Conservation (phyloP, 768 basidiomycete species). For the Pleurotus citrinopileatus region DNA sequence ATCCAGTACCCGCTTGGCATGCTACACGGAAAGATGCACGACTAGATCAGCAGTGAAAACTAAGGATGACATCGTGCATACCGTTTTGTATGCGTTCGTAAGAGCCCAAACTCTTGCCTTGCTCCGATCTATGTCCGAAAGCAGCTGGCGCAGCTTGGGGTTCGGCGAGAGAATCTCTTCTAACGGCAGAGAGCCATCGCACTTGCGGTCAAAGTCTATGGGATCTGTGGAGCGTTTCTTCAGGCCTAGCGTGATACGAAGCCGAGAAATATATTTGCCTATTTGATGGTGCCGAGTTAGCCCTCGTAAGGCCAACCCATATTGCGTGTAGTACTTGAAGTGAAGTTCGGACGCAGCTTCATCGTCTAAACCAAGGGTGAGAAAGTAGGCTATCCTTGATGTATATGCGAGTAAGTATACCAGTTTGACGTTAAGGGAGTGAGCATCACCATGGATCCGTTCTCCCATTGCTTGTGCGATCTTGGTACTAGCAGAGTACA, state of each 20-base stretch:
- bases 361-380: conserved; percentile 62
- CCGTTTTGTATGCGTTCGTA: conserved; percentile 80
- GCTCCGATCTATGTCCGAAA: conserved; percentile 75
- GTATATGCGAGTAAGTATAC: neutral
- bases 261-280: conserved; percentile 39
- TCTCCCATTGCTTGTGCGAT: conserved; percentile 80
- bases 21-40: conserved; percentile 40
- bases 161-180: conserved; percentile 75
- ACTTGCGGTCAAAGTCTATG: conserved; percentile 79
- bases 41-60: too few species aligned
- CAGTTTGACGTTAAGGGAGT: neutral
- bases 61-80: conserved; percentile 31
- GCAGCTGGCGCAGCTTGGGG: conserved; percentile 57
- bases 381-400: conserved; percentile 61
- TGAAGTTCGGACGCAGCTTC: conserved; percentile 71
- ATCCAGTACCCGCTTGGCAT: conserved; percentile 74
- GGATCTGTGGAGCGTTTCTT: conserved; percentile 44
- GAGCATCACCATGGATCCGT: conserved; percentile 63
- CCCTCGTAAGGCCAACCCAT: conserved; percentile 81
- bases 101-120: conserved; percentile 83
- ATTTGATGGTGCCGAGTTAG: conserved; percentile 73
- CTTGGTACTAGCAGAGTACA: conserved; percentile 74
- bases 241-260: neutral
- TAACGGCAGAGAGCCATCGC: conserved; percentile 80
- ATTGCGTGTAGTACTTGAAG: conserved; percentile 70